Evolutionary conservation across 2,329 filamentous ascomycete genomes (phyloP), one percentile per base, ranked within the genome.

Genomic region (Volutella citrinella): DNA sequence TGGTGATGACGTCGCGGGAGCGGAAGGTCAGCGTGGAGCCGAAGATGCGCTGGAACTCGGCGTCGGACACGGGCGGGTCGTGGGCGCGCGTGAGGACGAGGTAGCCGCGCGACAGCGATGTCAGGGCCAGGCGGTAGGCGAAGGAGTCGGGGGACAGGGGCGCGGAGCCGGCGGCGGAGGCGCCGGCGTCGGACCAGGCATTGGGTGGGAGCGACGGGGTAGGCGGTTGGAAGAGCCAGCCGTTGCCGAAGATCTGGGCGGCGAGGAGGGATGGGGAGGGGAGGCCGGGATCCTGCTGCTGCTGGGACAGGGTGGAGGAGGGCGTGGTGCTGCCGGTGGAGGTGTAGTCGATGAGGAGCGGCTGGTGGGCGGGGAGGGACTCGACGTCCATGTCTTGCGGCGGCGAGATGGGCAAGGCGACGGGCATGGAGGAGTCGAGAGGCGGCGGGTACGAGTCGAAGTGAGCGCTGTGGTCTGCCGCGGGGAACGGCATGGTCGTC

Each of bases 211-310:
- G 41, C 29, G 17, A 40, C 20, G 6, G 45, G 30, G 17, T 30
- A 30, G 3, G 44, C 44, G 26, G 21, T 36, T n/a, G n/a, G 13
- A 43, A 36, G 6, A 44, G 32, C 50, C 50, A 53, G 29, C 50
- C 50, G 24, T 53, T 49, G 13, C 46, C 50, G 19, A 47, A 54
- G 25, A 54, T 43, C 12, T 54, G 51, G 12, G n/a, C n/a, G n/a
- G n/a, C n/a, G n/a, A n/a, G 45, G 32, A 1, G 46, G 20, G 5
- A 52, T 16, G 11, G 30, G 21, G 27, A 3, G 3, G 29, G 20
- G 22, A 36, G 36, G 12, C 42, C 7, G 5, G 25, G 19, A 18
- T 27, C 18, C n/a, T 27, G 25, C 36, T 34, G 17, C 28, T 16
- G 13, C 40, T 36, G 2, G 24, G 25, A 5, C 28, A 27, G 12